phyloP scores from a whole-genome alignment of 2,329 filamentous ascomycete species.

The Talaromyces atroroseus region DNA sequence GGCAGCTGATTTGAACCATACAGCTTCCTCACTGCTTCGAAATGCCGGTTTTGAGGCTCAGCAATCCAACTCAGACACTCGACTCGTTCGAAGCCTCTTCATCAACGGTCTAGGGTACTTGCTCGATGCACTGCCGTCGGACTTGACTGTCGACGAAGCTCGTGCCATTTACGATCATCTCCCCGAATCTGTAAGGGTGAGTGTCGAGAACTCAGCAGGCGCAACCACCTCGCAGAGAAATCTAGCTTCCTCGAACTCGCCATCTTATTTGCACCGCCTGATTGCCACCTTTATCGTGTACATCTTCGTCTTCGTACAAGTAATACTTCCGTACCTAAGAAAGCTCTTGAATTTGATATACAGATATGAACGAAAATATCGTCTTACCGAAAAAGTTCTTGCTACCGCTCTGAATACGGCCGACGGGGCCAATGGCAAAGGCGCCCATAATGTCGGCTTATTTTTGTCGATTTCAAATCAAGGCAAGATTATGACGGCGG shows the following conservation, averaged over 20 bases:
- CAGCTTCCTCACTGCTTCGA: constrained; percentile 33
- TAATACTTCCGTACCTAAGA: constrained; percentile 58
- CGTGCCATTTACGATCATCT: constrained; percentile 24
- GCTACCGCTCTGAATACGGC: constrained; percentile 49
- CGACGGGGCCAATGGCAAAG: constrained; percentile 50
- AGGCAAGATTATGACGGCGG: constrained; percentile 56
- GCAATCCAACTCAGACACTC: constrained; percentile 25
- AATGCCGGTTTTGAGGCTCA: constrained; percentile 33
- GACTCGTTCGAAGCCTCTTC: constrained; percentile 30
- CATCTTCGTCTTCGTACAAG: constrained; percentile 54
- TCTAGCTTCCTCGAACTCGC: not conserved
- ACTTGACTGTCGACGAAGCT: constrained; percentile 27
- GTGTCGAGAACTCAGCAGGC: not conserved
- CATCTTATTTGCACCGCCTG: constrained; percentile 54
- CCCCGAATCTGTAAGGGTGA: constrained; percentile 19
- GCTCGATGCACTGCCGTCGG: constrained; percentile 30
- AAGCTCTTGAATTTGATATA: constrained; percentile 51
- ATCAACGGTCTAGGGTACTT: constrained; percentile 35
- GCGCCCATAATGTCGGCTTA: constrained; percentile 48
- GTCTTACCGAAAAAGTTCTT: constrained; percentile 56
- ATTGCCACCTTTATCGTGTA: constrained; percentile 54
- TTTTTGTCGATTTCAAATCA: constrained; percentile 58
- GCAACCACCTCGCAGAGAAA: too few relatives aligned
- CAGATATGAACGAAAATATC: constrained; percentile 61
- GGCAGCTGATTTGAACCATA: not conserved